Conservation (phyloP, 768 basidiomycete genomes). For the Leccinum incarnatum region DNA sequence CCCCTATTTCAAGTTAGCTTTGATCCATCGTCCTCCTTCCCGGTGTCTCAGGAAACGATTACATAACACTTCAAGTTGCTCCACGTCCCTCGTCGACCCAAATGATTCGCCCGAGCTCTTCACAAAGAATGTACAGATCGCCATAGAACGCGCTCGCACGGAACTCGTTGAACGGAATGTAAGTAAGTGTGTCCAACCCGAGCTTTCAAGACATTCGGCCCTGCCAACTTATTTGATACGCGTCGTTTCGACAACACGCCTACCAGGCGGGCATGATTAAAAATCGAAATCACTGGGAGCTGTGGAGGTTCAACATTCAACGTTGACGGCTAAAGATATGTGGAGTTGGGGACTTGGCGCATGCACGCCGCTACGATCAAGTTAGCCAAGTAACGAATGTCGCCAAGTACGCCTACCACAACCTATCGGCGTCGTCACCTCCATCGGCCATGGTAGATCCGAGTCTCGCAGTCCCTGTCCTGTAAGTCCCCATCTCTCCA, state of each 20-base stretch:
- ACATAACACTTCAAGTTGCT: neutral
- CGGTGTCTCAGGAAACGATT: conserved; percentile 27
- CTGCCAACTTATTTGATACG: neutral
- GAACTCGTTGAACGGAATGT: conserved; percentile 53
- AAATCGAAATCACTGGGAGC: no score
- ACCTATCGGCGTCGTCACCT: no score
- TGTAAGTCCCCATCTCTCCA: no score
- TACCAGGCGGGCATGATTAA: conserved; percentile 29
- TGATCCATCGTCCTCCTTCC: conserved; percentile 9
- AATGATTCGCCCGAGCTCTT: conserved; percentile 56
- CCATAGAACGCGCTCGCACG: conserved; percentile 48
- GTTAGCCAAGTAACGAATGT: no score
- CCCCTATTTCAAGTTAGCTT: conserved; percentile 7
- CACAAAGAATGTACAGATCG: conserved; percentile 52
- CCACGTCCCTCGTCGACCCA: conserved; percentile 39
- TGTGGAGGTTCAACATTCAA: no score
- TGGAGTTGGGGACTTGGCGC: no score
- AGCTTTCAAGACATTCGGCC: neutral
- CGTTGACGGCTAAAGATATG: no score
- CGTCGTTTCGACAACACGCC: conserved; percentile 50
- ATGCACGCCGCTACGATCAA: no score
- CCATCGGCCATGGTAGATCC: no score
- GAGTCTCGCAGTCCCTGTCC: no score
- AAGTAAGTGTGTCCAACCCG: conserved; percentile 37
- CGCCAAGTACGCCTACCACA: no score